Base-by-base conservation (phyloP, 306 rosid genomes). In the Rosa rugosa region DNA sequence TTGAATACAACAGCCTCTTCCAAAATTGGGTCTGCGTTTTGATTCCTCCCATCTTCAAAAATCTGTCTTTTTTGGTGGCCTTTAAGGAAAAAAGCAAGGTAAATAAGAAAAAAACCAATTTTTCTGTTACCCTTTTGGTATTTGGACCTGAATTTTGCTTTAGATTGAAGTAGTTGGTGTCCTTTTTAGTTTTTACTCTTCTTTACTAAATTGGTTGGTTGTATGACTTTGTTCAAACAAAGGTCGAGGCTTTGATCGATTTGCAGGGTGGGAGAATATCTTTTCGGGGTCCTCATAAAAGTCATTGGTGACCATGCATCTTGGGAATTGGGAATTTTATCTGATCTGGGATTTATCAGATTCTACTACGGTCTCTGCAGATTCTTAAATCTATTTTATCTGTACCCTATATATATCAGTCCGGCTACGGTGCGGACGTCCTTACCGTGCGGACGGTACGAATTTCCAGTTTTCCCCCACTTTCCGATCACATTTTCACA, bases 321-420 rank as follows among this genome's bases (percentile, higher is more conserved):
- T 80, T 82, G 78, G 90, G 85, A 81, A 72, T 83, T 77, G 66
- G 47, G 79, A 75, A 73, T 51, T 86, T 85, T 78, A 83, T 85
- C 87, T 89, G 84, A 88, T 84, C 88, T 77, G 59, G 66, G 90
- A 86, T 80, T 87, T 80, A 51, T 71, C 81, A 31, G 83, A 88
- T 83, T 90, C 86, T 64, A 25, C 88, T 68, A 23, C 72, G 70
- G 22, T 76, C 75, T 80, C 80, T 77, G 69, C 75, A 73, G 65
- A 80, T 80, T 86, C 83, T 71, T 65, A n/a, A 72, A 72, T 82
- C 85, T 83, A 51, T 80, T 87, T 70, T n/a, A 27, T 27, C 27
- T 27, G 27, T 27, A 27, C 31, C 31, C 31, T 27, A 31, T 31
- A 31, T 31, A 31, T 31, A 31, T 31, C 34, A 31, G 36, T 31